Percentiles rank a stretch among this genome's conserved stretches.
phyloP scores from a whole-genome alignment of 129 eudicot species.

The Chrysanthemum lavandulifolium region DNA sequence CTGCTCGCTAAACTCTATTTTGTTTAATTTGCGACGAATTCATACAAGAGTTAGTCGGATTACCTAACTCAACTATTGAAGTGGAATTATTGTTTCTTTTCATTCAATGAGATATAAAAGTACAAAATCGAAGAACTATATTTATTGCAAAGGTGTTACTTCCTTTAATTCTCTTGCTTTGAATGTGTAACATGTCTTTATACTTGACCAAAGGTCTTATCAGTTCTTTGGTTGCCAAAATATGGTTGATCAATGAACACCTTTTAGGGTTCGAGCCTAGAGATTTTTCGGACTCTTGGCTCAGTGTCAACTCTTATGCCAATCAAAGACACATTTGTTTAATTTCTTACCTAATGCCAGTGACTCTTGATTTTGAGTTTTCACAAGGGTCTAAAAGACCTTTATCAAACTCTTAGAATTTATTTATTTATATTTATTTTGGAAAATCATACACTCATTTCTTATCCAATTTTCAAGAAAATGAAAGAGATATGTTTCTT shows the following conservation, averaged over 20 bases:
- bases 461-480: not conserved
- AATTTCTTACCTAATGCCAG: not conserved
- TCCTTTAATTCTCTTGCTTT: slow-evolving; percentile 21
- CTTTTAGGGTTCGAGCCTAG: not conserved
- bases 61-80: too few relatives aligned
- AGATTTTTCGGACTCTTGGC: not conserved
- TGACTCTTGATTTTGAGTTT: not conserved
- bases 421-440: too few relatives aligned
- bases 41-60: too few relatives aligned
- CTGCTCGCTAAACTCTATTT: too few relatives aligned
- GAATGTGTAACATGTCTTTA: slow-evolving; percentile 6
- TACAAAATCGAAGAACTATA: slow-evolving; percentile 10
- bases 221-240: not conserved
- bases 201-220: slow-evolving; percentile 2
- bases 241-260: not conserved
- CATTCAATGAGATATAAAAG: slow-evolving; percentile 14
- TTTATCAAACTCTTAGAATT: too few relatives aligned
- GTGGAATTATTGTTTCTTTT: not conserved
- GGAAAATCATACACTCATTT: too few relatives aligned
- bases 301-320: too few relatives aligned
- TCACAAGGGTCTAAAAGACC: not conserved
- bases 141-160: slow-evolving; percentile 29
- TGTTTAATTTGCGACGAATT: too few relatives aligned
- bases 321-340: not conserved
- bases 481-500: not conserved